Conservation (phyloP, 202 grass and related monocot species). For the Bolboschoenoplectus hybrid region DNA sequence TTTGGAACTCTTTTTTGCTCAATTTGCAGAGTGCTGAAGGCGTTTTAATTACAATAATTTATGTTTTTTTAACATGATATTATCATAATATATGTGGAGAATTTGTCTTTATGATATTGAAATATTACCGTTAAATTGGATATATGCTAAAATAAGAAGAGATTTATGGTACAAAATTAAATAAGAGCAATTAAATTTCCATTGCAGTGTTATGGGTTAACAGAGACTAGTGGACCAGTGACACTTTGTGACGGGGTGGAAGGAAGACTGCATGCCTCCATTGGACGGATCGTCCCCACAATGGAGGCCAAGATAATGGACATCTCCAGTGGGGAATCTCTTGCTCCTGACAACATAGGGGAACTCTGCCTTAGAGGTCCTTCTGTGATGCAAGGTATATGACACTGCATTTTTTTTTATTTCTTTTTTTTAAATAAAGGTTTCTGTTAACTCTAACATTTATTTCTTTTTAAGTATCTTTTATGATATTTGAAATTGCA, state of each 20-base stretch:
- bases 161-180: not conserved
- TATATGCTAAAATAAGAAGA: not conserved
- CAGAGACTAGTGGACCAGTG: constrained; percentile 46
- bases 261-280: constrained; percentile 30
- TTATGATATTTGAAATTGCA: no score
- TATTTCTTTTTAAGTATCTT: no score
- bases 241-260: constrained; percentile 42
- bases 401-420: not conserved
- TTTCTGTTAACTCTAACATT: no score
- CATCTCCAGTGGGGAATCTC: constrained; percentile 33
- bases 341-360: constrained; percentile 39
- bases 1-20: no score
- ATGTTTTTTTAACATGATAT: no score
- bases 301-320: constrained; percentile 53
- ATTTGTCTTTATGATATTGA: no score
- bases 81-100: no score
- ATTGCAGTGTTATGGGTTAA: constrained; percentile 60
- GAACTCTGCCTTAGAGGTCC: constrained; percentile 54
- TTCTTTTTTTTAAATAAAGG: not conserved
- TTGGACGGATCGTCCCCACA: constrained; percentile 45
- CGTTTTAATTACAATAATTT: no score
- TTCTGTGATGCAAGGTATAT: constrained; percentile 44
- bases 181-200: not conserved
- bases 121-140: not conserved
- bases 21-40: no score